Evolutionary conservation across 2,329 filamentous ascomycete species (phyloP), one percentile per base, ranked within the genome.

Genomic region (Cercospora zeae-maydis): DNA sequence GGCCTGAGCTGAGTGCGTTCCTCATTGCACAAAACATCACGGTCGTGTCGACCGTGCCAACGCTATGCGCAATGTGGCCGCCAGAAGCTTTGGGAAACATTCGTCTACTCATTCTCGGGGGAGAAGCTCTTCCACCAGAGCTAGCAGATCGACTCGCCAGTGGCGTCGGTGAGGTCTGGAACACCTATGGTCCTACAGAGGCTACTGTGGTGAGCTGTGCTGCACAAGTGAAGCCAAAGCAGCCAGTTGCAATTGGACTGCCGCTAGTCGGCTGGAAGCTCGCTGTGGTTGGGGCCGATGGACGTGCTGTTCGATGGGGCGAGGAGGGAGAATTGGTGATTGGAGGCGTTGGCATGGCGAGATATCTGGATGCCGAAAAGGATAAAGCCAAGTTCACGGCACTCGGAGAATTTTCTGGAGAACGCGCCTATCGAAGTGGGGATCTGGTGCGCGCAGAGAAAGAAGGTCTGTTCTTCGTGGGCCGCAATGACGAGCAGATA

Each of bases 361-460:
- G 59, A 47, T 62, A 62, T 5, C 53, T 62, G 37, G 59, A 62
- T 30, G 19, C 39, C 8, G 59, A 62, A n/a, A 62, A 62, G 42
- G 59, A 62, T 21, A 62, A 33, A n/a, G 36, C 45, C n/a, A 62
- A 58, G 31, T 62, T 62, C n/a, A 52, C 24, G 16, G 31, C 53
- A 1, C 27, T 51, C 5, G n/a, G 36, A n/a, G 52, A 58, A 7
- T 62, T 62, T 4, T 47, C 27, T 10, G 52, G 59, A 19, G 59
- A 62, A n/a, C 59, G 59, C 51, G 59, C 36, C 2, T 60, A 60
- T 30, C 16, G 58, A 14, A 60, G 45, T 30, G 58, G 58, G 5
- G 58, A 60, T 7, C 30, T 60, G 21, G 47, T 54, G 24, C 45
- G 45, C 49, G 45, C 58, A 34, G 47, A 52, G 21, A 21, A 34